A percentile compares a stretch with the other conserved stretches of the same genome.
phyloP scores from a whole-genome alignment of 768 basidiomycete genomes.

The Lactarius quietus region DNA sequence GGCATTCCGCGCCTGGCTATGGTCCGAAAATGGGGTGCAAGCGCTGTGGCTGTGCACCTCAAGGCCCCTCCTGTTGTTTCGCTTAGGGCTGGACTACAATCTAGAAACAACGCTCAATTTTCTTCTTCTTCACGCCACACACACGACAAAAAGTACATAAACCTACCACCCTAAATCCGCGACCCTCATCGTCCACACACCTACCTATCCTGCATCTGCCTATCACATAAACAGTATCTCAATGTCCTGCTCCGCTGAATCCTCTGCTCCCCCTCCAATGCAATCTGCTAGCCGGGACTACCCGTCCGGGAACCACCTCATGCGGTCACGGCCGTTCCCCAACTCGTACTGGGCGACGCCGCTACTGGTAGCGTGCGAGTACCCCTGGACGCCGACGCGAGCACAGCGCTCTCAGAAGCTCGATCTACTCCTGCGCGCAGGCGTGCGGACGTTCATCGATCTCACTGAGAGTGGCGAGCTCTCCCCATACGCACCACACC shows the following conservation, averaged over 20 bases:
- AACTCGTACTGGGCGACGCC: constrained; percentile 85
- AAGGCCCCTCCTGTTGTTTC: neutral
- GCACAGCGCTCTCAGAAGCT: constrained; percentile 51
- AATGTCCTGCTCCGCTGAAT: constrained; percentile 5
- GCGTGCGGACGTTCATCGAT: constrained; percentile 79
- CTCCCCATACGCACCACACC: constrained; percentile 55
- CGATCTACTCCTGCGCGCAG: constrained; percentile 65
- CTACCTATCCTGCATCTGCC: neutral
- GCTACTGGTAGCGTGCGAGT: constrained; percentile 72
- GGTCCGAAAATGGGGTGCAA: neutral
- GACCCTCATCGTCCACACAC: neutral
- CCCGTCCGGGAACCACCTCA: constrained; percentile 9
- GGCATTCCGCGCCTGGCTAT: neutral
- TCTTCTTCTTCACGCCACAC: neutral
- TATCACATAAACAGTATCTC: neutral
- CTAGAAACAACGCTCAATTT: neutral
- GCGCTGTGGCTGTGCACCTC: constrained; percentile 3
- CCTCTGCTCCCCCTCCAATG: neutral
- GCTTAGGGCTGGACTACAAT: constrained; percentile 5
- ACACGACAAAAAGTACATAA: constrained; percentile 13
- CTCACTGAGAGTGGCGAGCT: constrained; percentile 81
- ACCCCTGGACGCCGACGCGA: constrained; percentile 64
- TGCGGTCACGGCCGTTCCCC: constrained; percentile 57
- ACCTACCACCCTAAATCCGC: neutral
- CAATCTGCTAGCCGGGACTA: neutral